Evolutionary conservation across 1,139 yeast species (phyloP), one percentile per base, ranked within the genome.

Genomic region (Yamadazyma aaseri): DNA sequence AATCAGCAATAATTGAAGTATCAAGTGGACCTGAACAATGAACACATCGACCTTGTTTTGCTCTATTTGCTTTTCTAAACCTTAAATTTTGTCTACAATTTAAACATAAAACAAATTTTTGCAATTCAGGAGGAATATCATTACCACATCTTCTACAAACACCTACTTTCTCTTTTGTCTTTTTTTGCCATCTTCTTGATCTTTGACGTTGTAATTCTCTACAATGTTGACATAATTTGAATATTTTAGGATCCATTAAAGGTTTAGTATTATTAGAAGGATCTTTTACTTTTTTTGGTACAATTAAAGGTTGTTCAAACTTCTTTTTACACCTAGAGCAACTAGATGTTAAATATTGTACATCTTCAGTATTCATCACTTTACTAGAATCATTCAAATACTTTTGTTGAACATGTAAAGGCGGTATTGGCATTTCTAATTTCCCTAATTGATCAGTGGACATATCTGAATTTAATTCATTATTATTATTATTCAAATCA

Each of bases 21-120:
- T 76, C 78, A 31, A 78, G 63, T 3, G 81, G 79, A 1, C 84
- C 84, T 2, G 79, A 65, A 45, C 86, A 80, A 49, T 80, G 86
- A 6, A 79, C 82, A 57, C 86, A 80, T 46, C 71, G 71, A 1
- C 86, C 86, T 45, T 71, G 73, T 9, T 79, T 77, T 6, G 78
- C 81, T 26, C 86, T 58, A 40, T 65, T 68, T 0, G 79, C 77
- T 47, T 80, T 80, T 32, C 79, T 58, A 4, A 71, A 62, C 38
- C 85, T 62, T 28, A 79, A 59, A 33, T 71, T 70, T 46, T 64
- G 69, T 24, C 86, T 62, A 48, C 86, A 80, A 22, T 63, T 64
- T 2, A 79, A 77, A 57, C 86, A 80, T 34, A 80, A 58, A 1
- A 78, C 85, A 53, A 59, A 79, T 37, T 65, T 64, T 32, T 68